Evolutionary conservation across 1,284 basidiomycete species (phyloP).

Genomic region (Melampsora americana): DNA sequence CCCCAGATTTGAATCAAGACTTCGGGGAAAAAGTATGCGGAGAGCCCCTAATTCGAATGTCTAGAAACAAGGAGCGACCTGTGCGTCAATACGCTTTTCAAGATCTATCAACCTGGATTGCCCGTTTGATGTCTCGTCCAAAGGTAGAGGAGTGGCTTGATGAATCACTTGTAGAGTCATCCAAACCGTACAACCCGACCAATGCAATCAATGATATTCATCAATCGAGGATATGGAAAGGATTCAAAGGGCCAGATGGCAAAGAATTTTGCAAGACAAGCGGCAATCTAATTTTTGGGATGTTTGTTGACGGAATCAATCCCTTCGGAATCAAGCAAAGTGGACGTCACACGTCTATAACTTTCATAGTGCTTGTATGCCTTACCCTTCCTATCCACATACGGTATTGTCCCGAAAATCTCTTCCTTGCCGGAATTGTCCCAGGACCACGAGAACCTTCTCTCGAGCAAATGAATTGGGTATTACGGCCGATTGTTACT

Average conservation of each 20-base stretch:
- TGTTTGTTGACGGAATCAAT: conserved; percentile 19
- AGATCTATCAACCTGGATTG: conserved; percentile 11
- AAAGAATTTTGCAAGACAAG: not conserved
- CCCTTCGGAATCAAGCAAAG: conserved; percentile 1
- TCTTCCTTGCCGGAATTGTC: conserved; percentile 55
- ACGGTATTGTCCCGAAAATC: conserved; percentile 53
- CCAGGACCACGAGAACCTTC: conserved; percentile 49
- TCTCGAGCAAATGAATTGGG: conserved; percentile 50
- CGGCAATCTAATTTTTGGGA: conserved; percentile 9
- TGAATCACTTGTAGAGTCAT: not conserved
- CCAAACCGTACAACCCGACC: not conserved
- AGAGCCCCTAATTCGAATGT: too few species aligned
- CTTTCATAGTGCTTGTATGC: conserved; percentile 16
- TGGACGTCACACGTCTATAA: conserved; percentile 11
- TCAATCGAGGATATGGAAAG: conserved; percentile 4
- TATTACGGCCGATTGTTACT: conserved; percentile 51
- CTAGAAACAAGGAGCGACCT: too few species aligned
- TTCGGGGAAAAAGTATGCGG: too few species aligned
- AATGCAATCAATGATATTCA: not conserved
- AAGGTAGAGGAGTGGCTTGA: not conserved
- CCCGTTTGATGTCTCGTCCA: conserved; percentile 1
- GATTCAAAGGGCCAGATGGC: not conserved
- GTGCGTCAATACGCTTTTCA: conserved; percentile 4
- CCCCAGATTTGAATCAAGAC: too few species aligned
- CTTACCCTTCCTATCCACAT: conserved; percentile 48